phyloP scores from a whole-genome alignment of 352 stramenopile species.

The Phytopythium delawarense region DNA sequence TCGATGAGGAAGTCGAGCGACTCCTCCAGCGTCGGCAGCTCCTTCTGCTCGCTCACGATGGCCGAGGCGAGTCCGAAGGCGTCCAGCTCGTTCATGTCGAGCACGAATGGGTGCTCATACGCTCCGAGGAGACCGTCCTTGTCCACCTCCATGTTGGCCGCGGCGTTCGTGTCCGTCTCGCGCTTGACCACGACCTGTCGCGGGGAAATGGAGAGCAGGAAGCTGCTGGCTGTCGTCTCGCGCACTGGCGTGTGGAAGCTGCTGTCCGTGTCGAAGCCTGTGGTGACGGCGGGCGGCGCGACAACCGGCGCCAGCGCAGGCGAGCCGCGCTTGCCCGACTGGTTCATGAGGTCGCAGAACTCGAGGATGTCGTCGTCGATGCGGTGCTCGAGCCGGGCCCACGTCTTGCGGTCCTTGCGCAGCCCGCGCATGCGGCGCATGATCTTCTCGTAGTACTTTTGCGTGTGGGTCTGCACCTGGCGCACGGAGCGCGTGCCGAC shows the following conservation, averaged over 20 bases:
- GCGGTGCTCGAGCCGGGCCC: constrained; percentile 46
- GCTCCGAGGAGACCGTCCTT: background rate
- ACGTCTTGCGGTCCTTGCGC: constrained; percentile 52
- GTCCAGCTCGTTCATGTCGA: constrained; percentile 3
- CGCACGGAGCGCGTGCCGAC: constrained; percentile 46
- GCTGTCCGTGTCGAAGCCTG: background rate
- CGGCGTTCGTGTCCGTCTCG: background rate
- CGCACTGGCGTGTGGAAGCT: constrained; percentile 4
- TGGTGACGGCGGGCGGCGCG: constrained; percentile 3
- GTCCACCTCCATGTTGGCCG: constrained; percentile 1
- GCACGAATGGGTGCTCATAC: constrained; percentile 7
- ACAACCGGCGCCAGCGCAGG: constrained; percentile 15
- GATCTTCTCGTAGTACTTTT: constrained; percentile 79
- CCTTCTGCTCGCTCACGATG: constrained; percentile 4
- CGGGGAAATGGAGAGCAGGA: background rate
- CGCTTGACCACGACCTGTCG: background rate
- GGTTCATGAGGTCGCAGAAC: constrained; percentile 42
- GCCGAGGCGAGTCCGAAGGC: background rate
- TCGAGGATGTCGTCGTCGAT: constrained; percentile 48
- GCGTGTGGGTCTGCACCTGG: constrained; percentile 63
- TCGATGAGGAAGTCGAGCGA: constrained; percentile 54
- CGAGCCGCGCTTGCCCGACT: constrained; percentile 6
- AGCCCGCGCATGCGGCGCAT: constrained; percentile 49
- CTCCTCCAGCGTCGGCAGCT: constrained; percentile 45
- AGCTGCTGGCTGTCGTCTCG: background rate